These are phyloP conservation scores for Naganishia friedmannii DNA, from an alignment of 768 basidiomycete species.

Conservation along the genomic window DNA sequence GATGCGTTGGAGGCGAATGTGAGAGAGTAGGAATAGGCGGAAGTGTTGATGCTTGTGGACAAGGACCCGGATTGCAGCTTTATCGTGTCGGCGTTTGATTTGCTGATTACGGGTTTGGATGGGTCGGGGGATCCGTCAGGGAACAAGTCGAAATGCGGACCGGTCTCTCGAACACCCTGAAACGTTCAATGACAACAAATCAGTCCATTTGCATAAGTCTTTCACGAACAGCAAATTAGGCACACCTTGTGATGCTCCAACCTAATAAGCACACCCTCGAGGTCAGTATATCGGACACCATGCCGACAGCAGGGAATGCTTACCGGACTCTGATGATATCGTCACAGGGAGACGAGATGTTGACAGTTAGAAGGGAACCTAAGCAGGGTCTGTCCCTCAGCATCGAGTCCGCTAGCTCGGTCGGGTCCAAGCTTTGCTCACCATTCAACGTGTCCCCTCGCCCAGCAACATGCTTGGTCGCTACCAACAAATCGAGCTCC, in stretches of 20 bases:
- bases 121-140: constrained; percentile 61
- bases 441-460: constrained; percentile 53
- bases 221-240: background rate
- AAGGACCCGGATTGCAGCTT: constrained; percentile 57
- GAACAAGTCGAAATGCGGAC: constrained; percentile 62
- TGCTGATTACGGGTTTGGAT: constrained; percentile 55
- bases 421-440: constrained; percentile 13
- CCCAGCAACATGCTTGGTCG: constrained; percentile 47
- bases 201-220: constrained; percentile 60
- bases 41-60: constrained; percentile 57
- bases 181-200: constrained; percentile 44
- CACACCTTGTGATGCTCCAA: constrained; percentile 46
- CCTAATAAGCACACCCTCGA: background rate
- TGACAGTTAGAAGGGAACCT: constrained; percentile 57
- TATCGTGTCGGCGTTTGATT: constrained; percentile 52
- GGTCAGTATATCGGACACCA: background rate
- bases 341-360: constrained; percentile 44
- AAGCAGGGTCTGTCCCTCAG: background rate
- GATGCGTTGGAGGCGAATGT: constrained; percentile 51
- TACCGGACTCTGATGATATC: constrained; percentile 48
- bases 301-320: background rate
- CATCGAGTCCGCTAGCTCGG: background rate
- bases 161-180: constrained; percentile 52
- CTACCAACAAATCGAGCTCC: constrained; percentile 61
- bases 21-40: constrained; percentile 63